Base-by-base conservation (phyloP, 2,329 filamentous ascomycete species). In the Paracoccidioides lutzii region DNA sequence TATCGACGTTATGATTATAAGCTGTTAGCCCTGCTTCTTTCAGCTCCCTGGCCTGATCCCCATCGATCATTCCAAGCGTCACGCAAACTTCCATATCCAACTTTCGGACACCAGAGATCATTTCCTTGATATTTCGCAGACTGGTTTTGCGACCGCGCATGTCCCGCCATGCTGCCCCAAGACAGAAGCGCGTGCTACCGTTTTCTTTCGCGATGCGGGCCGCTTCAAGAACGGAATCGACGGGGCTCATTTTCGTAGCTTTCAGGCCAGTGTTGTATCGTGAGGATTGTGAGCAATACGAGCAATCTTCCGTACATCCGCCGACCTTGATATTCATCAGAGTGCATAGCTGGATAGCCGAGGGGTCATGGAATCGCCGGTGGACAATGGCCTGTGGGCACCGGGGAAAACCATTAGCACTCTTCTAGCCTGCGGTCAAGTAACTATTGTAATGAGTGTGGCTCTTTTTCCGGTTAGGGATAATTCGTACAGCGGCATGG, bases 291-390 rank as follows among this genome's bases (percentile, higher is more conserved):
- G 89, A 87, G 70, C 89, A 95, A 80, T 95, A 95, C 30, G 85
- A 88, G 74, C 90, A 95, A 72, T 95, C 90, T 71, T 95, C 90
- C 63, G 82, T 89, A 73, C 90, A 95, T 50, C 90, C 90, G 55
- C 90, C 90, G 7, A 88, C 94, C 70, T 95, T 95, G 76, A 95
- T 95, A 77, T 94, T 95, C 87, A 95, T 94, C 57, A 95, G 78
- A 0, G 90, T 95, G 75, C 90, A 95, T 72, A 95, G 85, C 72
- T 95, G 90, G 60, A 95, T 88, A 33, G 88, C 84, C 49, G 83
- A 78, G 5, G 90, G 87, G 66, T 87, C 81, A 73, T 95, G 90
- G 75, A 94, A 94, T 63, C 85, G 84, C 48, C 88, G 84, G 72
- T 95, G 90, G 56, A 95, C 75, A 40, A 78, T 80, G 61, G 81